A percentile compares a stretch with the other conserved stretches of the same genome.
These are phyloP conservation scores for Ganoderma boninense DNA, from an alignment of 1,284 basidiomycete species.

Conservation along the genomic window DNA sequence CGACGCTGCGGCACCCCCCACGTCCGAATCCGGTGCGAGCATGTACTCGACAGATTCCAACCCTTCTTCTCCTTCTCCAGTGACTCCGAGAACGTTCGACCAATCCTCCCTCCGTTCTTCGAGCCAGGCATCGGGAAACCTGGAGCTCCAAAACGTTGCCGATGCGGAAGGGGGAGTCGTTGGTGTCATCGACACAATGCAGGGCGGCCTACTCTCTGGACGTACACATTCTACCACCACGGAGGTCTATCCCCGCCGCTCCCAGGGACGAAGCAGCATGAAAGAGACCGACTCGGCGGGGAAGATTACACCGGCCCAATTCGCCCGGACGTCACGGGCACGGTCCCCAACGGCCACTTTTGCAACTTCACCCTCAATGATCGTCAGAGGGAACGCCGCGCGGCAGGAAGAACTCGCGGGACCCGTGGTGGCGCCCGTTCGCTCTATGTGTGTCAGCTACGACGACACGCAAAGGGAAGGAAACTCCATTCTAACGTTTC, in stretches of 20 bases:
- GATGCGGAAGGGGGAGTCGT: conserved; percentile 40
- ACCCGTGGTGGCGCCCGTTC: background rate
- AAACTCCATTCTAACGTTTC: background rate
- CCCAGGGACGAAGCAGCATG: background rate
- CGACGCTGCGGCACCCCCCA: conserved; percentile 1
- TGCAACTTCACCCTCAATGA: background rate
- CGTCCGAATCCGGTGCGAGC: conserved; percentile 33
- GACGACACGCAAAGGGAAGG: background rate
- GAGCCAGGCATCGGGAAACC: conserved; percentile 27
- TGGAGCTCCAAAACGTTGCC: conserved; percentile 34
- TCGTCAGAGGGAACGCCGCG: background rate
- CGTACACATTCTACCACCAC: background rate
- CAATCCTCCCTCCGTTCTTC: background rate
- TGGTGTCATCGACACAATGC: conserved; percentile 35
- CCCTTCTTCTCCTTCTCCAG: background rate
- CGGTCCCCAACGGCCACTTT: background rate
- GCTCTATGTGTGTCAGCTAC: background rate
- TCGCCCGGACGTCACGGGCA: background rate
- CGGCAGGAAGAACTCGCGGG: background rate
- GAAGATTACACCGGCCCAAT: background rate
- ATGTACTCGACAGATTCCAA: conserved; percentile 34
- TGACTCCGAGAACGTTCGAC: background rate
- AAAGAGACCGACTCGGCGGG: background rate
- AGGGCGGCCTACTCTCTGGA: background rate
- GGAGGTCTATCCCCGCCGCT: background rate